Base-by-base conservation (phyloP, 495 filamentous ascomycete genomes). In the Cercophora samala region DNA sequence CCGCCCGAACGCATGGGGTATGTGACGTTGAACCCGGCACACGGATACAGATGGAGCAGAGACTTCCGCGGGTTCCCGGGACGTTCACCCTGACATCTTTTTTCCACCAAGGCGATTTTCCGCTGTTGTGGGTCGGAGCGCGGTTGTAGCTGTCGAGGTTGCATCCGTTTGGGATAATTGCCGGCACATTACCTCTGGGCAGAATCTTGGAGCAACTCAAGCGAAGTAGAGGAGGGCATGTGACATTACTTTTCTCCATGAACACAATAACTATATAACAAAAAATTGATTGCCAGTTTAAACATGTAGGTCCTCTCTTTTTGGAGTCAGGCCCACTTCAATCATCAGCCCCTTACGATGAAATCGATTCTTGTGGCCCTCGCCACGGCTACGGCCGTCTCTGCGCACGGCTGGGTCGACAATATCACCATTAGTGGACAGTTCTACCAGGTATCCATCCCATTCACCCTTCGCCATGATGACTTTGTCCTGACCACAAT, bases 361-460 rank as follows among this genome's bases (percentile, higher is more conserved):
- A 68, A 67, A 29, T 32, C 55, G 42, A 24, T 77, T 72, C 61
- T 81, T 24, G 64, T 79, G 65, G 72, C 81, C 63, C 74, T 78
- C 51, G 78, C 81, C 56, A 55, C 69, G 54, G 78, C 80, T 72
- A 77, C 83, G 59, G 68, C 81, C 37, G 85, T 87, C 60, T 78
- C 81, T 64, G 86, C 82, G 22, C 87, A 89, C 76, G 87, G 87
- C 52, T 87, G 84, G 63, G 86, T 88, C 23, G 76, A 77, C 55
- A 79, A 79, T 60, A 76, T 74, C 37, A 80, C 76, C 46, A 81
- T 83, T 59, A 75, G 69, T 15, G 79, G 76, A 4, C 65, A 65
- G 13, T 73, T 68, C 5, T 80, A 79, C 66, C 66, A 70, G 42
- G 66, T 67, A 19, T 29, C 24, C 8, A 55, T 32, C 11, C n/a